Evolutionary conservation across 2,329 filamentous ascomycete species (phyloP), one percentile per base, ranked within the genome.

Genomic region (Elsinoe fawcettii): DNA sequence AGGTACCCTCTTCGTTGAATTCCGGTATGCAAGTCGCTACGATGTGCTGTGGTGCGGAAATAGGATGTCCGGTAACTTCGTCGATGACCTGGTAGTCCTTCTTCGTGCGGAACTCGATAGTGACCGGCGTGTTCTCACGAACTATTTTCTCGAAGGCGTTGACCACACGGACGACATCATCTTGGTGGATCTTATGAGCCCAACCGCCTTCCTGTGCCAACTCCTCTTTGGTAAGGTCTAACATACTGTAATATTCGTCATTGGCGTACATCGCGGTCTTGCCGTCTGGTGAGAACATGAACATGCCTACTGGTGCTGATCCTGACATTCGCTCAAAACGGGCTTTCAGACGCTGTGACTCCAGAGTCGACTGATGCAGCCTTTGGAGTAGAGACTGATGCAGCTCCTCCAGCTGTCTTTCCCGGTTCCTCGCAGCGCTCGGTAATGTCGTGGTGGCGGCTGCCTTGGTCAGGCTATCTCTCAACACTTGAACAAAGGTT

Each of bases 271-370:
- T 63, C 12, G 70, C 68, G 4, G 23, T 30, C 11, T 61, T 63
- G 2, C 73, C 73, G 16, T 65, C 56, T 7, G 66, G 56, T n/a
- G 66, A 64, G 39, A 71, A 66, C 39, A 69, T 69, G 53, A 70
- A 75, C 55, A 76, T 75, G 1, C 69, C 73, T 2, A 74, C 66
- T 2, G 73, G 71, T 4, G 70, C 65, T 5, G 69, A 63, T 37
- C 70, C 68, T 3, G 73, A 71, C 62, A 75, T 71, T 1, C 70
- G 63, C 18, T 70, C 66, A 44, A 76, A 74, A 14, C 68, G 66
- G 2, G 70, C 66, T 41, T 74, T 72, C 7, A 66, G 70, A 6
- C 68, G 60, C 58, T 67, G 65, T 2, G 66, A 65, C 47, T 68
- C 62, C 14, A 67, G 57, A 2, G 65, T 67, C 7, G 64, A 66